Conservation (phyloP, 305 asterid species). For the Striga hermonthica region DNA sequence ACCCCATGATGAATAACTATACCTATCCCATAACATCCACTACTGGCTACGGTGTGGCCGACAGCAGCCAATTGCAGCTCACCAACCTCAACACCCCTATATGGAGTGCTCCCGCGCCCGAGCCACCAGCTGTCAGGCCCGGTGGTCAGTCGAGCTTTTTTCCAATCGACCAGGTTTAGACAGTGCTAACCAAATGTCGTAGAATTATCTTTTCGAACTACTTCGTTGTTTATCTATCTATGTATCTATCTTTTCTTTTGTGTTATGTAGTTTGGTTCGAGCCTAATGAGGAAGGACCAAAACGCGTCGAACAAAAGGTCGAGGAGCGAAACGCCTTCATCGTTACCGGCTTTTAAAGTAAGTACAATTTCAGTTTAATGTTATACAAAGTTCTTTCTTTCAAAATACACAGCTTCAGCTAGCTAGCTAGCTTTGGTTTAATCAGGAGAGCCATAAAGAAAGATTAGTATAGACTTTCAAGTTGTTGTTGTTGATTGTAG, state of each 20-base stretch:
- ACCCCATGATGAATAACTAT: slow-evolving; percentile 34
- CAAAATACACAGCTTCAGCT: too few relatives aligned
- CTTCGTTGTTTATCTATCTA: too few relatives aligned
- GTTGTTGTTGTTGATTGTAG: slow-evolving; percentile 42
- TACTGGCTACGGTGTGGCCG: slow-evolving; percentile 33
- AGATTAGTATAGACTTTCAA: slow-evolving; percentile 27
- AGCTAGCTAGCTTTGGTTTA: slow-evolving; percentile 21
- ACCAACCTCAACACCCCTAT: slow-evolving; percentile 50
- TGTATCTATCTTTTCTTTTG: too few relatives aligned
- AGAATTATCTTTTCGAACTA: too few relatives aligned
- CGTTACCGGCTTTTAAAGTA: slow-evolving; percentile 90
- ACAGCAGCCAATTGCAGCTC: slow-evolving; percentile 57
- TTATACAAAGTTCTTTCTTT: neutral
- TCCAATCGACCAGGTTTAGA: slow-evolving; percentile 48
- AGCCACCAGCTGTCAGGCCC: slow-evolving; percentile 34
- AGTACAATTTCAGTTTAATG: neutral
- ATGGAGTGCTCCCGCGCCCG: slow-evolving; percentile 67
- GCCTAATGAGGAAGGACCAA: neutral
- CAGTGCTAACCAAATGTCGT: too few relatives aligned
- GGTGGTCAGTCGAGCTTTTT: slow-evolving; percentile 53
- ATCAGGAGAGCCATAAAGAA: slow-evolving; percentile 20
- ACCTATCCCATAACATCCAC: slow-evolving; percentile 30
- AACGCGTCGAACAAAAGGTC: slow-evolving; percentile 55
- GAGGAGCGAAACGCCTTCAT: slow-evolving; percentile 60
- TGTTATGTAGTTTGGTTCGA: neutral